phyloP scores from a whole-genome alignment of 441 rosid species.

The Euphorbia celastroides region DNA sequence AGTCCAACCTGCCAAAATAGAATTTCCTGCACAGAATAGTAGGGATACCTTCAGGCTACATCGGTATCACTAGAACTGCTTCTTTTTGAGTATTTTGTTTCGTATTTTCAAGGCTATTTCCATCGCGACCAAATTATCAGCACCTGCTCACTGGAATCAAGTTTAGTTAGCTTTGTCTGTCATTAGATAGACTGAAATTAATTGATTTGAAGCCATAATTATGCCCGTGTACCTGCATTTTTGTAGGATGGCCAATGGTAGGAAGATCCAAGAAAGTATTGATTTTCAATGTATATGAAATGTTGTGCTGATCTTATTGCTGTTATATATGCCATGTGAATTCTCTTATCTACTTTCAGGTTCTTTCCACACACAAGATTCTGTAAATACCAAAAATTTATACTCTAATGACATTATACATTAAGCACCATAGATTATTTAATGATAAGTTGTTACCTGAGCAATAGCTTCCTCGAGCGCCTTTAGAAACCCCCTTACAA shows the following conservation, averaged over 20 bases:
- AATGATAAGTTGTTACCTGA: no score
- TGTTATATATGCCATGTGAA: conserved; percentile 39
- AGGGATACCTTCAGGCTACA: conserved; percentile 99
- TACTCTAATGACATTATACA: no score
- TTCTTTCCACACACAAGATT: conserved; percentile 18
- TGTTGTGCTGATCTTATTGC: conserved; percentile 47
- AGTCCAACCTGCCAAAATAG: conserved; percentile 96
- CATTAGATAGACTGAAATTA: no score
- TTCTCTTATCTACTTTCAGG: conserved; percentile 28
- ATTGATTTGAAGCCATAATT: not conserved
- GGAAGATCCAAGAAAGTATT: conserved; percentile 43
- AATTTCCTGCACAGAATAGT: conserved; percentile 84
- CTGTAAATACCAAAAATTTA: conserved; percentile 1
- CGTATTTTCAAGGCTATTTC: conserved; percentile 84
- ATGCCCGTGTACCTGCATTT: conserved; percentile 19
- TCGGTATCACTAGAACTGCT: conserved; percentile 69
- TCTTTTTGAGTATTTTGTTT: conserved; percentile 77
- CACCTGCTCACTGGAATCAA: conserved; percentile 52
- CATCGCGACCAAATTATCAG: conserved; percentile 84
- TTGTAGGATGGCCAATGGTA: conserved; percentile 28
- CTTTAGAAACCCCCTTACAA: conserved; percentile 70
- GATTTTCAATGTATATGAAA: conserved; percentile 42
- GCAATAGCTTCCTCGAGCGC: no score
- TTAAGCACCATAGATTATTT: no score
- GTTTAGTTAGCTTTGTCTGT: no score